phyloP scores from a whole-genome alignment of 768 basidiomycete genomes.

The Steccherinum ochraceum region DNA sequence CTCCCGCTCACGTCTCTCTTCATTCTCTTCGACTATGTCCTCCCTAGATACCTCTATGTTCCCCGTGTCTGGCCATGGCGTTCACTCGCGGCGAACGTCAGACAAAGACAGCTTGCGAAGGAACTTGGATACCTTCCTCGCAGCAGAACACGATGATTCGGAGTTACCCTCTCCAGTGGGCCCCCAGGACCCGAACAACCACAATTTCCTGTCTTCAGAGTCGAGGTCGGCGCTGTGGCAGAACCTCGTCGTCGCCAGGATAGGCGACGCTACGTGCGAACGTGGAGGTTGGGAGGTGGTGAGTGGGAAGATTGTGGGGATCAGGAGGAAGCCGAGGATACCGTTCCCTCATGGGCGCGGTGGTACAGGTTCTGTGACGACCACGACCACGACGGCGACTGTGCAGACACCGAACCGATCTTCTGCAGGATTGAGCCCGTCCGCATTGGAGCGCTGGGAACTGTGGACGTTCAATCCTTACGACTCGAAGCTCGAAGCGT shows the following conservation, averaged over 20 bases:
- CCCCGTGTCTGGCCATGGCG: slow-evolving; percentile 76
- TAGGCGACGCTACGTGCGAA: slow-evolving; percentile 57
- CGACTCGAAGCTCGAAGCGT: slow-evolving; percentile 39
- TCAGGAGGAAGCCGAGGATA: slow-evolving; percentile 57
- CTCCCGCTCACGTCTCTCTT: slow-evolving; percentile 41
- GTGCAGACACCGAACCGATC: slow-evolving; percentile 10
- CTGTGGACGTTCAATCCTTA: slow-evolving; percentile 71
- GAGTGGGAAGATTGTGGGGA: slow-evolving; percentile 48
- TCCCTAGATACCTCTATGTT: slow-evolving; percentile 44
- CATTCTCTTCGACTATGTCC: slow-evolving; percentile 30
- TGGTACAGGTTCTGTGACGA: not conserved
- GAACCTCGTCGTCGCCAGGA: slow-evolving; percentile 46
- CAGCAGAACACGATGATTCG: slow-evolving; percentile 21
- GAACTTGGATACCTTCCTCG: slow-evolving; percentile 16
- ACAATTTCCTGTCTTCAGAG: slow-evolving; percentile 23
- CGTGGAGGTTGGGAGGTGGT: slow-evolving; percentile 74
- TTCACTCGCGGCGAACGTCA: slow-evolving; percentile 65
- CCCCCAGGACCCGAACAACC: slow-evolving; percentile 27
- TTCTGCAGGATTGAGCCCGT: slow-evolving; percentile 44
- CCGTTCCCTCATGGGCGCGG: slow-evolving; percentile 9
- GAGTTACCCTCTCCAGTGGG: slow-evolving; percentile 20
- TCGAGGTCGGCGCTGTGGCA: slow-evolving; percentile 44
- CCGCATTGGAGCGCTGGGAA: slow-evolving; percentile 79
- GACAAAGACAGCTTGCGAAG: slow-evolving; percentile 40
- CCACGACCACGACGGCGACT: not conserved